These are phyloP conservation scores for Kuraishia molischiana DNA, from an alignment of 805 yeast species.

Conservation along the genomic window DNA sequence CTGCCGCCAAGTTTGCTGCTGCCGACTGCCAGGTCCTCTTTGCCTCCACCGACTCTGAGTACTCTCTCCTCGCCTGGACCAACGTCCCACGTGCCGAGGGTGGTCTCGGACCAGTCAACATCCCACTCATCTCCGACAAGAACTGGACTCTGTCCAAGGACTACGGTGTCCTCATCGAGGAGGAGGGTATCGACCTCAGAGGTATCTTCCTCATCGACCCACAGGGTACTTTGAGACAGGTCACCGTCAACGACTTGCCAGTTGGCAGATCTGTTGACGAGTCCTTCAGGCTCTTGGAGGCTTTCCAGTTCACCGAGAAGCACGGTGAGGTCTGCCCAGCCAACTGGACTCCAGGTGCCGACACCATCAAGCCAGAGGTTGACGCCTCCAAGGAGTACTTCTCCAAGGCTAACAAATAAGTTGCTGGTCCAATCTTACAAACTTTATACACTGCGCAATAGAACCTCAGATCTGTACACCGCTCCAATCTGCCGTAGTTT, in stretches of 20 bases:
- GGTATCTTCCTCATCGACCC: slow-evolving; percentile 98
- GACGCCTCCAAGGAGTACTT: slow-evolving; percentile 75
- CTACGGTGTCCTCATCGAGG: slow-evolving; percentile 96
- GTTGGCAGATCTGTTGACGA: slow-evolving; percentile 99
- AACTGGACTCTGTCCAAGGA: slow-evolving; percentile 91
- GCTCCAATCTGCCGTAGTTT: too few species aligned
- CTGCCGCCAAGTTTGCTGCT: slow-evolving; percentile 79
- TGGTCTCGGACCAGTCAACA: slow-evolving; percentile 92
- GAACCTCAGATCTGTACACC: background rate
- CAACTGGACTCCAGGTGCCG: slow-evolving; percentile 96
- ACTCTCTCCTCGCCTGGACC: slow-evolving; percentile 97
- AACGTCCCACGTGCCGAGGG: slow-evolving; percentile 94
- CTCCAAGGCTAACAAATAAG: slow-evolving; percentile 39
- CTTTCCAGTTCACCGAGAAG: slow-evolving; percentile 98
- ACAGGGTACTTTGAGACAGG: slow-evolving; percentile 87
- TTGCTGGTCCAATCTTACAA: background rate
- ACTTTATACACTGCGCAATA: too few species aligned
- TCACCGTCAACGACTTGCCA: slow-evolving; percentile 97
- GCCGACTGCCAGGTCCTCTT: slow-evolving; percentile 84
- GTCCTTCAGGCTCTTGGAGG: slow-evolving; percentile 94
- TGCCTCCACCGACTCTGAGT: slow-evolving; percentile 98
- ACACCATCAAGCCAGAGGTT: slow-evolving; percentile 82
- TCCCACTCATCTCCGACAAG: slow-evolving; percentile 94
- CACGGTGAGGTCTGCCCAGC: slow-evolving; percentile 99
- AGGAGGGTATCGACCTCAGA: slow-evolving; percentile 94